Base-by-base conservation (phyloP, 1,284 basidiomycete species). In the Trichosporon ovoides region DNA sequence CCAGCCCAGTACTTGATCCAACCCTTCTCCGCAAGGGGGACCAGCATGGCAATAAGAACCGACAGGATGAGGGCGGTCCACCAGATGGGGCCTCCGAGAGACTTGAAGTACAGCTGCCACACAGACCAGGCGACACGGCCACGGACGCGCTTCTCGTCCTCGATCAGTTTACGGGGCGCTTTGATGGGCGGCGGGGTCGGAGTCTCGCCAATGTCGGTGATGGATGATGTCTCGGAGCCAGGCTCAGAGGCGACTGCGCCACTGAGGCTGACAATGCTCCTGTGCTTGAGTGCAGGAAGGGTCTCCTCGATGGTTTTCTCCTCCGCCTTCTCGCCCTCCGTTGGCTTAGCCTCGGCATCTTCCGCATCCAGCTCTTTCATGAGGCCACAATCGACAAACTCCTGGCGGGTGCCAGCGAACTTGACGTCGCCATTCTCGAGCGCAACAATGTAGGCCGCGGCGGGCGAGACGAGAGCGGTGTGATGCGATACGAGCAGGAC, bases 401-500 rank as follows among this genome's bases (percentile, higher is more conserved):
- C 81, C 0, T 83, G 80, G n/a, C 81, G 77, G 53, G 81, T 80
- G 19, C 92, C 92, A 52, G 84, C 79, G 75, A 86, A 94, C 55
- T 83, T 79, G 28, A 93, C 82, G n/a, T 85, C 83, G 16, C 93
- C 74, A 66, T 94, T 92, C 66, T 94, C 91, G 38, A 95, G 82
- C 14, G 88, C 85, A 35, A 94, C 76, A 38, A 78, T 74, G 49
- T 75, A 75, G 0, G 69, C 58, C 6, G 74, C 75, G 7, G 66
- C 63, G 1, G 73, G 74, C 11, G 73, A 68, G 31, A 78, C 73
- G 7, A 78, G 67, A 10, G 70, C 65, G 38, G 74, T 73, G 57
- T 94, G 91, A 70, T 95, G 92, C 13, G 91, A 93, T 34, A 95
- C 91, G 13, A 96, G 81, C 53, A 95, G 83, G 58, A 93, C 77